Evolutionary conservation across 495 filamentous ascomycete species (phyloP).

Genomic region (Penicillium bovifimosum): DNA sequence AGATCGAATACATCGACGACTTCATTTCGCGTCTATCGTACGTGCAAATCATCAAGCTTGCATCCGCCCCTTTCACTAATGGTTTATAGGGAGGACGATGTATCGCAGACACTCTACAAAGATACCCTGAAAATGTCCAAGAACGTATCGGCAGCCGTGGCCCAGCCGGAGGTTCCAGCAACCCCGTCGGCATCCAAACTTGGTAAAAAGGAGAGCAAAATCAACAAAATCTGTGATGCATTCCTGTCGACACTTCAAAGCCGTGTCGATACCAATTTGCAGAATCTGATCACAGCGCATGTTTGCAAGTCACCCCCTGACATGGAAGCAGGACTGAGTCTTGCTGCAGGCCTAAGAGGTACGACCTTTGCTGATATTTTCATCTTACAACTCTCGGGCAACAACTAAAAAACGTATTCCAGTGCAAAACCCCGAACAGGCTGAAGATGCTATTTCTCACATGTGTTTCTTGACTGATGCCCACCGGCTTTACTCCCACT

Average conservation of each 20-base stretch:
- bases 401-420: background rate
- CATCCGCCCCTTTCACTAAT: conserved; percentile 12
- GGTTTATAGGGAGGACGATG: conserved; percentile 73
- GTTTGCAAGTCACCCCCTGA: conserved; percentile 90
- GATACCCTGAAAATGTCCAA: conserved; percentile 56
- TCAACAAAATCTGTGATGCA: conserved; percentile 85
- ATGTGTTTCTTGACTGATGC: conserved; percentile 96
- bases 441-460: conserved; percentile 84
- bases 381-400: background rate
- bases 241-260: conserved; percentile 63
- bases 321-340: conserved; percentile 73
- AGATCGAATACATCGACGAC: conserved; percentile 79
- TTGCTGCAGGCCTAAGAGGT: conserved; percentile 70
- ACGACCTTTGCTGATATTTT: conserved; percentile 5
- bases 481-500: conserved; percentile 85
- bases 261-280: conserved; percentile 63
- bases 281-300: conserved; percentile 90
- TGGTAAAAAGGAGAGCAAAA: conserved; percentile 49
- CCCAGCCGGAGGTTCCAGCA: conserved; percentile 17
- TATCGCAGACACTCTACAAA: conserved; percentile 88
- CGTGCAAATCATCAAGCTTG: conserved; percentile 15
- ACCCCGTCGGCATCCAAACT: conserved; percentile 3
- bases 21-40: conserved; percentile 87
- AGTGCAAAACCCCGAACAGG: conserved; percentile 59
- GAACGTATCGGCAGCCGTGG: conserved; percentile 28